Base-by-base conservation (phyloP, 2,329 filamentous ascomycete species). In the Aspergillus quadricinctus region DNA sequence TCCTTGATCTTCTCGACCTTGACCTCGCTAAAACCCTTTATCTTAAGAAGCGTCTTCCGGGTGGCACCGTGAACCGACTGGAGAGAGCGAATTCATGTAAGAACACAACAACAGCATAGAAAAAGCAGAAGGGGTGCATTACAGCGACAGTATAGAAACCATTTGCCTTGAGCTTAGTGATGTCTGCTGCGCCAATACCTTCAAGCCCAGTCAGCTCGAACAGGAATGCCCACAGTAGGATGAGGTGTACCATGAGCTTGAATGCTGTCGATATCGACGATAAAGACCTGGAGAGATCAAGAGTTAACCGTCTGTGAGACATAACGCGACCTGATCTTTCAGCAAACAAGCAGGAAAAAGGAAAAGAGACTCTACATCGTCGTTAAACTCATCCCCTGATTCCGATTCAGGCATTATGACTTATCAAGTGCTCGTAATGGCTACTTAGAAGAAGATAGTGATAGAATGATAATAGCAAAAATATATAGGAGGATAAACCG, bases 1-100 rank as follows among this genome's bases (percentile, higher is more conserved):
- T 88, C 86, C 66, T 87, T 88, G 67, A 88, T 80, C 69, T 88
- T 88, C 61, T 88, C 86, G 3, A 88, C 86, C 69, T 88, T 88
- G 66, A 84, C 78, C 67, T 88, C 86, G 56, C 85, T 88, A 71
- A 88, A 87, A 8, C 86, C 86, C 66, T 87, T 88, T 70, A 88
- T 88, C 68, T 84, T 88, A 53, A 84, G 72, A 17, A 88, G 76
- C 19, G 78, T 83, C 64, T 80, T 82, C 52, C 83, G 80, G 45
- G 83, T 86, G 17, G 83, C 82, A 17, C 79, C 76, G 61, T 85
- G 80, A 37, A 88, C 82, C 48, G 82, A 81, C 83, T 86, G 49
- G 25, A 52, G 10, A 46, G 21, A 29, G 55, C 17, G 55, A 48
- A 49, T 49, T 29, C 4, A 45, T 41, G 3, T 28, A 31, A 54